These are phyloP conservation scores for Pythium sp. DNA, from an alignment of 352 stramenopile genomes.

Conservation along the genomic window DNA sequence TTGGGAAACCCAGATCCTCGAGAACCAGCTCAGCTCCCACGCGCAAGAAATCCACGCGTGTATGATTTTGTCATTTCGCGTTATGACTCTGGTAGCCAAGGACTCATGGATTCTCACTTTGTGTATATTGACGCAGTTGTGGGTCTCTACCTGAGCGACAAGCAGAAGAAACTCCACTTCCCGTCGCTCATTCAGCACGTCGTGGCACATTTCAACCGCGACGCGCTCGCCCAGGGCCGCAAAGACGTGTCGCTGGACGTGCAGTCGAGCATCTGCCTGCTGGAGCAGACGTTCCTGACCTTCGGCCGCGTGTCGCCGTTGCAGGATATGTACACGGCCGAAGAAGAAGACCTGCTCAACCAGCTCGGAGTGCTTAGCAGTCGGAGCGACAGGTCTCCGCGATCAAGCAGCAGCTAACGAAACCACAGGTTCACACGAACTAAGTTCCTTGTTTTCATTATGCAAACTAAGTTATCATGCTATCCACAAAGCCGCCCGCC, in stretches of 20 bases:
- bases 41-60: constrained; percentile 55
- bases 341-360: constrained; percentile 75
- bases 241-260: constrained; percentile 57
- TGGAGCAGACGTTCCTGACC: constrained; percentile 61
- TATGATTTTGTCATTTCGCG: constrained; percentile 18
- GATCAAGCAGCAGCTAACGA: neutral
- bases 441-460: neutral
- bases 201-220: constrained; percentile 30
- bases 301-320: constrained; percentile 58
- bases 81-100: neutral
- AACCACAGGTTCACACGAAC: neutral
- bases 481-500: constrained; percentile 1
- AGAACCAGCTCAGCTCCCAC: constrained; percentile 53
- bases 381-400: constrained; percentile 14
- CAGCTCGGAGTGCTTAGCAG: constrained; percentile 29
- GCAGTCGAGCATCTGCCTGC: constrained; percentile 61
- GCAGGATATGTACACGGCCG: constrained; percentile 72
- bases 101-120: neutral
- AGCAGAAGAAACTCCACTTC: constrained; percentile 35
- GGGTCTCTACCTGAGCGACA: constrained; percentile 32
- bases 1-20: constrained; percentile 29
- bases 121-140: constrained; percentile 25
- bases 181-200: constrained; percentile 39
- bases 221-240: constrained; percentile 23
- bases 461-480: constrained; percentile 4